A percentile compares a stretch with the other conserved stretches of the same genome.
Evolutionary conservation across 2,329 filamentous ascomycete genomes (phyloP).

Genomic region (Verticillium dahliae): DNA sequence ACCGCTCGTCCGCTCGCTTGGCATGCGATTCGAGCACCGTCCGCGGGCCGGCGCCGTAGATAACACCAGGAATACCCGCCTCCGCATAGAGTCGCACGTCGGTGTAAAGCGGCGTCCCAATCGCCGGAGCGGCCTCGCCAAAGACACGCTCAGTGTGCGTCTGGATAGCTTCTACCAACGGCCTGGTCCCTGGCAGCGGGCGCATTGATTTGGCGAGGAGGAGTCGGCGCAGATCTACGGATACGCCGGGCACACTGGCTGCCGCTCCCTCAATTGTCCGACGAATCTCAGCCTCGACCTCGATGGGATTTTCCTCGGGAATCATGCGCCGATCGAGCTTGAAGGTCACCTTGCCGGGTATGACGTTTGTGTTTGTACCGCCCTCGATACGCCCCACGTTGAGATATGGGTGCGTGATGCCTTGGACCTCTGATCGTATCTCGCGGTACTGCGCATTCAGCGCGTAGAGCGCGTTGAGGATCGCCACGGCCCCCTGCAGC

Average conservation of each 20-base stretch:
- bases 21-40: constrained; percentile 8
- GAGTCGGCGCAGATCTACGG: constrained; percentile 3
- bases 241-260: background rate
- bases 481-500: constrained; percentile 4
- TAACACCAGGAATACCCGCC: constrained; percentile 6
- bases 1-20: constrained; percentile 8
- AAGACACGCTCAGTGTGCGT: constrained; percentile 1
- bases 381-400: constrained; percentile 9
- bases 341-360: constrained; percentile 6
- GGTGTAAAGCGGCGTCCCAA: constrained; percentile 5
- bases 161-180: constrained; percentile 4
- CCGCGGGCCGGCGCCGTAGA: constrained; percentile 7
- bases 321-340: constrained; percentile 9
- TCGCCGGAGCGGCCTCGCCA: background rate
- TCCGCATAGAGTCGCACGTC: constrained; percentile 8
- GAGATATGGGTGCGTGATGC: constrained; percentile 8
- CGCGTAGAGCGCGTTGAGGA: constrained; percentile 6
- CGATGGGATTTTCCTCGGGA: constrained; percentile 2
- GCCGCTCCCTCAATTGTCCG: constrained; percentile 1
- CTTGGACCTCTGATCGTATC: constrained; percentile 3
- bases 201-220: constrained; percentile 6
- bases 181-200: constrained; percentile 1
- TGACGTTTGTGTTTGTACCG: constrained; percentile 8
- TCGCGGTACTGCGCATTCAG: constrained; percentile 3
- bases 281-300: constrained; percentile 7